Percentiles rank a stretch among this genome's conserved stretches.
Evolutionary conservation across 2,329 filamentous ascomycete species (phyloP).

Genomic region (Monosporascus sp.): DNA sequence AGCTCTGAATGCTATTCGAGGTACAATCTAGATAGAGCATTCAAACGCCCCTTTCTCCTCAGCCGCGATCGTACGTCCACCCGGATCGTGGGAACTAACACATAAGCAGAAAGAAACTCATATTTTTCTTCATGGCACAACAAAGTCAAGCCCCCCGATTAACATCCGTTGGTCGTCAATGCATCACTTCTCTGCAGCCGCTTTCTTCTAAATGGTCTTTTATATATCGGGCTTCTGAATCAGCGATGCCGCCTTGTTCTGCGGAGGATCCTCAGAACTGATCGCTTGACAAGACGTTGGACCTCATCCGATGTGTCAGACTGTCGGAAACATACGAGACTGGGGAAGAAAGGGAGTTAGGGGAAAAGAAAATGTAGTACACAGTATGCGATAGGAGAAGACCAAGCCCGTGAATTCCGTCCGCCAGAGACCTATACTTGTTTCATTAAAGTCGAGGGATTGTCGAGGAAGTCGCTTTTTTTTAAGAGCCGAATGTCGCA

Average conservation of each 20-base stretch:
- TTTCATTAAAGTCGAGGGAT: constrained; percentile 2
- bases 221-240: background rate
- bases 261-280: background rate
- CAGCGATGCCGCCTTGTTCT: background rate
- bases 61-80: constrained; percentile 5
- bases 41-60: constrained; percentile 26
- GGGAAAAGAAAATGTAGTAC: constrained; percentile 11
- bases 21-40: constrained; percentile 36
- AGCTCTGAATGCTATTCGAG: constrained; percentile 38
- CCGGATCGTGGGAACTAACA: constrained; percentile 4
- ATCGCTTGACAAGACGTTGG: background rate
- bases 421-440: background rate
- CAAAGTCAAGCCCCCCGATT: background rate
- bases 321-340: background rate
- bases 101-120: constrained; percentile 5
- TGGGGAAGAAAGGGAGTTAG: background rate
- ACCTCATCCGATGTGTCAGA: background rate
- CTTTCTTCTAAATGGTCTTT: background rate
- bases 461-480: background rate
- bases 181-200: background rate
- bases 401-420: constrained; percentile 5
- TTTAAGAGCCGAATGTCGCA: background rate
- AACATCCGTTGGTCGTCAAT: background rate
- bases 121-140: constrained; percentile 5
- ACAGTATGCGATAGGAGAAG: constrained; percentile 10